Percentiles rank a stretch among this genome's conserved stretches.
Conservation (phyloP, 371 early-diverging fungal species). For the Capniomyces stellatus region DNA sequence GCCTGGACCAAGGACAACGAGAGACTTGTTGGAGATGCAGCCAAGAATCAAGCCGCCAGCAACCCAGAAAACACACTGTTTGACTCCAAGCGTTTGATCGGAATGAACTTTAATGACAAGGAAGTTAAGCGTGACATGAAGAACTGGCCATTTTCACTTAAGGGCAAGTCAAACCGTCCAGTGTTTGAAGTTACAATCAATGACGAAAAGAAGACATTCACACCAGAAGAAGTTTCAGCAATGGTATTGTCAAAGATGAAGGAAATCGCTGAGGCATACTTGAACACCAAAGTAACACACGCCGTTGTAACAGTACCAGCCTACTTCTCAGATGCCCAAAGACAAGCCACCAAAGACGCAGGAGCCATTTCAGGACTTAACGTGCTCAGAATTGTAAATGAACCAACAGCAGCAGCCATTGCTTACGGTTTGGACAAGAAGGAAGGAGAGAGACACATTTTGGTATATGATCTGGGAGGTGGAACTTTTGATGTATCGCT, state of each 20-base stretch:
- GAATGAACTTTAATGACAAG: constrained; percentile 71
- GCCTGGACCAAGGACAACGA: constrained; percentile 71
- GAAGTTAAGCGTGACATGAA: constrained; percentile 87
- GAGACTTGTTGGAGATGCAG: constrained; percentile 88
- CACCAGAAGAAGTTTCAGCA: constrained; percentile 94
- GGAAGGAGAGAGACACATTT: constrained; percentile 66
- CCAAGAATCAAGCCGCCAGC: constrained; percentile 82
- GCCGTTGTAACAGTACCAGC: constrained; percentile 96
- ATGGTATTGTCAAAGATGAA: constrained; percentile 95
- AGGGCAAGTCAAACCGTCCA: constrained; percentile 68
- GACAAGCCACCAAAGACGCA: constrained; percentile 97
- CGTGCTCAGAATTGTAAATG: constrained; percentile 92
- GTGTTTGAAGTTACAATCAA: constrained; percentile 61
- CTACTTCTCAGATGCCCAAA: constrained; percentile 94
- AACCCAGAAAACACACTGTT: constrained; percentile 82
- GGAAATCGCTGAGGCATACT: constrained; percentile 87
- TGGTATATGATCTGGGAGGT: constrained; percentile 95
- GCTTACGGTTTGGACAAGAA: constrained; percentile 89
- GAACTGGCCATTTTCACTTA: constrained; percentile 78
- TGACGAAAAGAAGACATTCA: constrained; percentile 73
- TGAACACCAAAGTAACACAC: constrained; percentile 70
- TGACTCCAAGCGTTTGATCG: constrained; percentile 95
- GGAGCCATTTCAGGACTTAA: constrained; percentile 88
- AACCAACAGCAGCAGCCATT: constrained; percentile 97
- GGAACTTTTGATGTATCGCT: constrained; percentile 97